Conservation (phyloP, 148 eudicot genomes). For the Rhododendron molle region DNA sequence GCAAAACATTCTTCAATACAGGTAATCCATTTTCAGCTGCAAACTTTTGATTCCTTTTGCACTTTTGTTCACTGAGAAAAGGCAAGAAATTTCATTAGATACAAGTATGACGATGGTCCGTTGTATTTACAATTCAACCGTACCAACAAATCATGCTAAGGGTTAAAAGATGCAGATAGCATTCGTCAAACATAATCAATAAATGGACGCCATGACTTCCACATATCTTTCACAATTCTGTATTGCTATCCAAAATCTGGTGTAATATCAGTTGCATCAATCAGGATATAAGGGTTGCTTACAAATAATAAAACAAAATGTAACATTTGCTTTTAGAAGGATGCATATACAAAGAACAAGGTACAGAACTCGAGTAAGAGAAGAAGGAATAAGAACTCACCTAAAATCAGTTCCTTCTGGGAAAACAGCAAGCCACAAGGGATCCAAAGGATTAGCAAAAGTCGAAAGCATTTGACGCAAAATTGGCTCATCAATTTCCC, state of each 20-base stretch:
- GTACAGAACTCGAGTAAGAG: conserved; percentile 34
- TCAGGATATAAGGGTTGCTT: neutral
- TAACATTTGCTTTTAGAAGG: neutral
- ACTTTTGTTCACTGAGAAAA: conserved; percentile 52
- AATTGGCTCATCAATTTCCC: conserved; percentile 69
- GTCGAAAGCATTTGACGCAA: conserved; percentile 58
- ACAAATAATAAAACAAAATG: neutral
- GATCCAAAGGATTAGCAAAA: conserved; percentile 43
- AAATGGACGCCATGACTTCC: neutral
- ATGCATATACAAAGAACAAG: neutral
- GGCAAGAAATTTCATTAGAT: neutral
- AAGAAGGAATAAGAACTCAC: conserved; percentile 34
- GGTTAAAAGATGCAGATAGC: neutral
- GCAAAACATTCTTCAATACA: conserved; percentile 56
- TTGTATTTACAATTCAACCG: neutral
- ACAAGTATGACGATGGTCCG: neutral
- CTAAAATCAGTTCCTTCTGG: conserved; percentile 86
- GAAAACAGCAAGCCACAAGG: conserved; percentile 69
- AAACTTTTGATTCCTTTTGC: conserved; percentile 49
- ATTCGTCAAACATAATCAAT: neutral
- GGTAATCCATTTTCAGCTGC: conserved; percentile 64
- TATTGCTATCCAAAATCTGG: neutral
- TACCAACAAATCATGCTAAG: neutral
- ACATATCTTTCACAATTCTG: neutral
- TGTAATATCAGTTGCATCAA: neutral